Base-by-base conservation (phyloP, 306 rosid species). In the Casuarina glauca region DNA sequence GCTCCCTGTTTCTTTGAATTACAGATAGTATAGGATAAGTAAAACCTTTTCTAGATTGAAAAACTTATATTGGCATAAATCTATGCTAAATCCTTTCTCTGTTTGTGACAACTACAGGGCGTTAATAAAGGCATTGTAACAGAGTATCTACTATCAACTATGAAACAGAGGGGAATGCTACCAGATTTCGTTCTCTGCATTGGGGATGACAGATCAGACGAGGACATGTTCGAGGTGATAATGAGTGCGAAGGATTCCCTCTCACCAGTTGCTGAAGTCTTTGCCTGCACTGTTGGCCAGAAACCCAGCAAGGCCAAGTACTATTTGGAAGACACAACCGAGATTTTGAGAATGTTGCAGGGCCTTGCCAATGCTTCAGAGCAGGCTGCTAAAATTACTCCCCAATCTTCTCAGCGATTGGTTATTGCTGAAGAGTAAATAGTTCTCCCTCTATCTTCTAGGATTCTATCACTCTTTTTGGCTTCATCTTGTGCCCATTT, bases 181-280 rank as follows among this genome's bases (percentile, higher is more conserved):
- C 96, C 96, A 16, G 97, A 93, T 76, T 91, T 93, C 51, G 92
- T 93, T 74, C 82, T 93, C 44, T 93, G 98, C 52, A 91, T 93
- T 53, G 98, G 98, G 54, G 98, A 93, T 69, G 97, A 93, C 84
- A 83, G 96, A 73, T 93, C 98, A 0, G 97, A 91, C 1, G 98
- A 93, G 82, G 98, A 93, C 74, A 91, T 93, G 98, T 93, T 93
- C 6, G 96, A 90, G 80, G 86, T 80, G 57, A 88, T 88, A 77
- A 49, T 6, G 54, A 78, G 80, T 64, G 78, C 90, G n/a, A 72
- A 74, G 66, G 85, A 74, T 32, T 74, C 87, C 51, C 87, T 88
- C 66, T 84, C 85, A 19, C 87, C 90, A 0, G 86, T 78, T 6
- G 88, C 88, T 0, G 90, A 88, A 52, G 82, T 88, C 66, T 88